Conservation (phyloP, 2,329 filamentous ascomycete species). For the Xylariaceae sp. region DNA sequence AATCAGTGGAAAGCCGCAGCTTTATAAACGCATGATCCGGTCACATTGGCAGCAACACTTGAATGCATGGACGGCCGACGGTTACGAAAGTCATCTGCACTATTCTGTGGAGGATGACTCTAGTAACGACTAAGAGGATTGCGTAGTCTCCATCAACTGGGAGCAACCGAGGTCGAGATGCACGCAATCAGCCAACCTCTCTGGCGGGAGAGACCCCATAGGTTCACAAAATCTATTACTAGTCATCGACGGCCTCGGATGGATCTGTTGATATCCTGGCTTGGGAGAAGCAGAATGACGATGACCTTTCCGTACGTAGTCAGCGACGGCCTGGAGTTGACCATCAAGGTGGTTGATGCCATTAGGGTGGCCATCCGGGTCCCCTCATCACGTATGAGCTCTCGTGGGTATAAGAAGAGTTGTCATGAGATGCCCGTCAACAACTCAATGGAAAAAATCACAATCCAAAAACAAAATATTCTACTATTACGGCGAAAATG, state of each 20-base stretch:
- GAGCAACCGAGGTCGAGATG: no score
- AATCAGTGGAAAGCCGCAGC: background rate
- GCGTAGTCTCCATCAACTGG: background rate
- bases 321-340: background rate
- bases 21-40: background rate
- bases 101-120: background rate
- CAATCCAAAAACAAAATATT: background rate
- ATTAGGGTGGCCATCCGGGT: slow-evolving; percentile 13
- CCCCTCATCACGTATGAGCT: background rate
- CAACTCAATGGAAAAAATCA: background rate
- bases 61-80: background rate
- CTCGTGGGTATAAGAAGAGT: slow-evolving; percentile 2
- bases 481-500: slow-evolving; percentile 11
- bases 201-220: no score
- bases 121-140: background rate
- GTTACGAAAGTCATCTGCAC: background rate
- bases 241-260: no score
- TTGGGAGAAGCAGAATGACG: background rate
- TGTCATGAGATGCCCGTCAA: background rate
- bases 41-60: background rate
- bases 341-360: slow-evolving; percentile 11
- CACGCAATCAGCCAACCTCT: no score
- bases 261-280: background rate
- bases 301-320: background rate
- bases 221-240: no score